Base-by-base conservation (phyloP, 768 basidiomycete species). In the Auricularia sp. region DNA sequence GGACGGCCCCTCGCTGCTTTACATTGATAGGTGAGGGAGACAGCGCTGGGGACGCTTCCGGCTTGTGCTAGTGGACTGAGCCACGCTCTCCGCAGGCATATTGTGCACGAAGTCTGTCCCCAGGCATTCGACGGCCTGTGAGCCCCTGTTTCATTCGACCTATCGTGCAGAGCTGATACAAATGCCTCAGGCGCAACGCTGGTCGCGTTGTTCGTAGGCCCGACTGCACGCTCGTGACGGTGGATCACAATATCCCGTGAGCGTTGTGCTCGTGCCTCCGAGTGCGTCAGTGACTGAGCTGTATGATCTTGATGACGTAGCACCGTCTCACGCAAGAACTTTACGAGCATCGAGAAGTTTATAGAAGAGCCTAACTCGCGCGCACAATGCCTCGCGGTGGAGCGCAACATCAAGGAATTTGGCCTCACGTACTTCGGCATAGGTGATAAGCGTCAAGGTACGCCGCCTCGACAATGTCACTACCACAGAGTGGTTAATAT, bases 381-480 rank as follows among this genome's bases (percentile, higher is more conserved):
- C 43, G 87, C 88, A 12, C 93, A 94, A 76, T 90, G 87, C 69
- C 75, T 81, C 66, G 90, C 91, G 3, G 80, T 95, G 62, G 91
- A 94, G 74, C 88, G 90, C 7, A 93, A 95, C 70, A 91, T 93
- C 6, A 91, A 91, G 71, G 89, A 90, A 74, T 94, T 94, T 72
- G 93, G 93, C 16, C 77, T 95, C 72, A 93, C 91, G 35, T 95
- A 93, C 75, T 95, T 94, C 69, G 93, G 93, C 43, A 84, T 95
- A 85, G 86, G 84, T 42, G 93, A 95, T 74, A 84, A 88, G 64
- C 84, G 93, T 66, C 92, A 95, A 79, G 92, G 91, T 86, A 69
- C 67, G 75, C 39, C 39, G 8, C 39, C 39, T 29, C 29, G 29
- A 64, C 35, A 8, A 21, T 29, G n/a, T 60, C 47, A 42, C 43